Conservation (phyloP, 2,329 filamentous ascomycete species). For the Ophiosphaerella narmari region DNA sequence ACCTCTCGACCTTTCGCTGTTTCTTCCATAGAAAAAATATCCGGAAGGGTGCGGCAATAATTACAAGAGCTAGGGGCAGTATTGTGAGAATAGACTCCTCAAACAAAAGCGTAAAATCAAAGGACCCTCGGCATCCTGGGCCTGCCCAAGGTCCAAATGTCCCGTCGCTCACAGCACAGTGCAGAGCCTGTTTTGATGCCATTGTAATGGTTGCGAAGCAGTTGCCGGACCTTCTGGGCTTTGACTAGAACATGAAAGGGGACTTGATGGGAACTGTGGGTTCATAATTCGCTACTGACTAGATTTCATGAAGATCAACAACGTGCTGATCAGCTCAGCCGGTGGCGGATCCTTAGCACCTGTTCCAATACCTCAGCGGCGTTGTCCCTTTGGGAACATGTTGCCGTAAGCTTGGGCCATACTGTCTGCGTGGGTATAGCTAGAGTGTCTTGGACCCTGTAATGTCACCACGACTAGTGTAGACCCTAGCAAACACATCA, state of each 20-base stretch:
- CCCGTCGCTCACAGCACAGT: conserved; percentile 33
- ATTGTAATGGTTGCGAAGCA: conserved; percentile 24
- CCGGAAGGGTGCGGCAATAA: conserved; percentile 34
- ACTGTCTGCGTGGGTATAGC: conserved; percentile 10
- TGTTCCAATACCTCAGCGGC: conserved; percentile 25
- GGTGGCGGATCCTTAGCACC: conserved; percentile 20
- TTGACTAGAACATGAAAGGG: conserved; percentile 26
- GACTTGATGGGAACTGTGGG: conserved; percentile 16
- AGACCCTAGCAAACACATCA: background rate
- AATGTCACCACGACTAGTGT: conserved; percentile 7
- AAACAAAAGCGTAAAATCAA: conserved; percentile 47
- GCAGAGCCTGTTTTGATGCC: conserved; percentile 20
- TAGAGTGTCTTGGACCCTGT: conserved; percentile 9
- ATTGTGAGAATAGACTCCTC: conserved; percentile 42
- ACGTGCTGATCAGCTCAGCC: conserved; percentile 22
- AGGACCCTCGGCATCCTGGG: conserved; percentile 38
- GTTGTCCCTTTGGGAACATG: conserved; percentile 13
- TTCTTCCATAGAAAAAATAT: conserved; percentile 33
- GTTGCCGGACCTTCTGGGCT: conserved; percentile 20
- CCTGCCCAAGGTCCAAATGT: conserved; percentile 41
- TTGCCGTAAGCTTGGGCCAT: conserved; percentile 16
- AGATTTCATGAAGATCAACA: conserved; percentile 14
- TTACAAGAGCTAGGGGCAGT: conserved; percentile 34
- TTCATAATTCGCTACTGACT: conserved; percentile 19
- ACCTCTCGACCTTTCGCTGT: conserved; percentile 28